Conservation (phyloP, 2,329 filamentous ascomycete genomes). For the Coccinonectria pachysandricola region DNA sequence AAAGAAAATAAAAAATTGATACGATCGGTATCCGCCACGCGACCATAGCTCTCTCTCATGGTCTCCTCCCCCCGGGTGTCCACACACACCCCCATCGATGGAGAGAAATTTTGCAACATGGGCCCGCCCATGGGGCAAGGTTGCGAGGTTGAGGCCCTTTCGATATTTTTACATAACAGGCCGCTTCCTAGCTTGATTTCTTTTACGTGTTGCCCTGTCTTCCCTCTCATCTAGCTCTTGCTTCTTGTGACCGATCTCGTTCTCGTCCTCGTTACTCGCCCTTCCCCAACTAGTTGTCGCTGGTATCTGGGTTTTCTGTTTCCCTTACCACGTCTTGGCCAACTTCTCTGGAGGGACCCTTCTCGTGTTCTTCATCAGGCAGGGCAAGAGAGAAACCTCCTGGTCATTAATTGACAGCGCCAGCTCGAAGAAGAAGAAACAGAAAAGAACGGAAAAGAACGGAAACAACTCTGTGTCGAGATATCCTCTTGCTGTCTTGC, state of each 20-base stretch:
- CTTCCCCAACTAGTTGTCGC: too few relatives aligned
- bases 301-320: too few relatives aligned
- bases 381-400: too few relatives aligned
- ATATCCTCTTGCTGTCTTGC: too few relatives aligned
- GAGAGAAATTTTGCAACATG: slow-evolving; percentile 16
- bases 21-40: not conserved
- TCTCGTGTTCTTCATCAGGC: too few relatives aligned
- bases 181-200: slow-evolving; percentile 1
- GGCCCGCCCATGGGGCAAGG: slow-evolving; percentile 4
- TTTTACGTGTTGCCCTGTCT: slow-evolving; percentile 3
- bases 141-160: slow-evolving; percentile 4
- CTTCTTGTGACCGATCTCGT: not conserved
- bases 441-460: too few relatives aligned
- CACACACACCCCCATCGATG: slow-evolving; percentile 6
- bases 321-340: too few relatives aligned
- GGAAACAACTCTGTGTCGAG: too few relatives aligned
- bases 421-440: too few relatives aligned
- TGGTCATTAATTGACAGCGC: too few relatives aligned
- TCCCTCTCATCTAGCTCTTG: not conserved
- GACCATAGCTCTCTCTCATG: not conserved
- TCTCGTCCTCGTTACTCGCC: not conserved
- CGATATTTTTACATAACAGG: slow-evolving; percentile 19
- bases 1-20: not conserved
- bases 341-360: too few relatives aligned
- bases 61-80: not conserved